Evolutionary conservation across 2,329 filamentous ascomycete genomes (phyloP).

Genomic region (Venturia carpophila): DNA sequence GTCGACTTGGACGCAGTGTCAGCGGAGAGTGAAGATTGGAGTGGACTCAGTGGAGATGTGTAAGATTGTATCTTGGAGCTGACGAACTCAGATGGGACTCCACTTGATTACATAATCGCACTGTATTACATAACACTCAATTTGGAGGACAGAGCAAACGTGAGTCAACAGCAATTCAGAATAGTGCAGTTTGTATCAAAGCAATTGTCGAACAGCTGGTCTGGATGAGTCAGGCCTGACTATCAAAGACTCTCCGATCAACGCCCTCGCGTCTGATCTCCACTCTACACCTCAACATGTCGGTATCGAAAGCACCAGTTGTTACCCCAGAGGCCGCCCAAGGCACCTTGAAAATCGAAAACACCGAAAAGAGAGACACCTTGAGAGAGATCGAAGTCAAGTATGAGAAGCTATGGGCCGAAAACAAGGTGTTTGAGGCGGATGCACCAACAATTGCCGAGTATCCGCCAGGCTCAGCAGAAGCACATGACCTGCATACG

Average conservation of each 20-base stretch:
- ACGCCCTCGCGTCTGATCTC: slow-evolving; percentile 9
- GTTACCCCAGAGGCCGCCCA: slow-evolving; percentile 49
- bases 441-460: slow-evolving; percentile 75
- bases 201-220: slow-evolving; percentile 23
- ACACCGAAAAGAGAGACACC: slow-evolving; percentile 82
- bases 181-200: background rate
- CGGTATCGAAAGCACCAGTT: slow-evolving; percentile 45
- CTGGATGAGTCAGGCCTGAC: slow-evolving; percentile 11
- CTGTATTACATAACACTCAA: background rate
- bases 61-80: background rate
- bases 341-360: slow-evolving; percentile 58
- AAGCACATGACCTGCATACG: slow-evolving; percentile 65
- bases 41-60: no score
- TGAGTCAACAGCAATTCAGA: slow-evolving; percentile 3
- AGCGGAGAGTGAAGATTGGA: background rate
- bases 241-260: background rate
- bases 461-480: slow-evolving; percentile 65
- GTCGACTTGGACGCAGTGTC: background rate
- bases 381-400: slow-evolving; percentile 81
- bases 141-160: background rate
- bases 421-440: slow-evolving; percentile 70
- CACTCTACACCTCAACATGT: slow-evolving; percentile 28
- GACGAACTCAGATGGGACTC: no score
- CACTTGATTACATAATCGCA: background rate
- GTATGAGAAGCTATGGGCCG: slow-evolving; percentile 80